Percentiles rank a stretch among this genome's conserved stretches.
Evolutionary conservation across 2,329 filamentous ascomycete species (phyloP).

Genomic region (Cladobotryum protrusum): DNA sequence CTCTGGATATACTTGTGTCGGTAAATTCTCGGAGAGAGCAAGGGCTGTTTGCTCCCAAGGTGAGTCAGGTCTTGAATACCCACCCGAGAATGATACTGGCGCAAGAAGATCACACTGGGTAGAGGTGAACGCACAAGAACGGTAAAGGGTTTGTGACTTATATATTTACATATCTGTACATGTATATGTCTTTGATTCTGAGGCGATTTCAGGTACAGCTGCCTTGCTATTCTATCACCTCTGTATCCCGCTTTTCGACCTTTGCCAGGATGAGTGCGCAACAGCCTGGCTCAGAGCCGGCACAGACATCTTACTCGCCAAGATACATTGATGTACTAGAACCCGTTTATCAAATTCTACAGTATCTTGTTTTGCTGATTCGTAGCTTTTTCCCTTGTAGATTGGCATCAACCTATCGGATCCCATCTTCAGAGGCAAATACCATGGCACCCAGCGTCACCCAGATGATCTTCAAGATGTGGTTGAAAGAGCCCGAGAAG

Average conservation of each 20-base stretch:
- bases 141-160: no score
- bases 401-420: conserved; percentile 96
- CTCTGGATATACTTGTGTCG: no score
- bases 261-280: conserved; percentile 23
- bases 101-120: no score
- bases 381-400: conserved; percentile 30
- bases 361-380: not conserved
- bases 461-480: conserved; percentile 69
- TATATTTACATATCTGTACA: no score
- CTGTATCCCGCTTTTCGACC: conserved; percentile 5
- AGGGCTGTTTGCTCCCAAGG: no score
- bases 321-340: conserved; percentile 56
- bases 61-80: no score
- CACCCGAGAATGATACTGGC: no score
- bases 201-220: conserved; percentile 5
- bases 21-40: not conserved
- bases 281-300: conserved; percentile 12
- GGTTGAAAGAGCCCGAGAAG: conserved; percentile 67
- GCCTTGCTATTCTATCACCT: conserved; percentile 1
- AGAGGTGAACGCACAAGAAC: no score
- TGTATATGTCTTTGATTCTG: conserved; percentile 2
- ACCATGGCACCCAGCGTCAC: conserved; percentile 73
- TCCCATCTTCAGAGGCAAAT: conserved; percentile 77
- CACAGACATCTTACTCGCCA: conserved; percentile 29
- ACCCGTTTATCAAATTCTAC: not conserved